Percentiles rank a stretch among this genome's conserved stretches.
phyloP scores from a whole-genome alignment of 2,329 filamentous ascomycete genomes.

The Pyrenophora seminiperda region DNA sequence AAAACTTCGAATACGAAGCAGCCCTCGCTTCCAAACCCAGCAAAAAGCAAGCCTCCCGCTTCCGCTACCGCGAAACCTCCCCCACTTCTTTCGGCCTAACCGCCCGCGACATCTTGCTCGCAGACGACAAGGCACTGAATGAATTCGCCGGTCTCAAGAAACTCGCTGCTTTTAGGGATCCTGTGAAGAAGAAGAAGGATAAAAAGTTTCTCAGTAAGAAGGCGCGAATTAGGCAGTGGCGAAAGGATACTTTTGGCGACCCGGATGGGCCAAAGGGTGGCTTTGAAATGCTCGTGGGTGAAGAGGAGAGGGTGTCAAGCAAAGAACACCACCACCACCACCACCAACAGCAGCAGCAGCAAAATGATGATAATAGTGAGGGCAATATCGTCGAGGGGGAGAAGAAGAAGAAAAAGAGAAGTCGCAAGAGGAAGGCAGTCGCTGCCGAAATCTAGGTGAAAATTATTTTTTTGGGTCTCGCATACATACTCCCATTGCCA shows the following conservation, averaged over 20 bases:
- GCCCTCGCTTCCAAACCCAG: constrained; percentile 58
- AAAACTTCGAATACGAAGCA: constrained; percentile 74
- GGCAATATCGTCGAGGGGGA: constrained; percentile 26
- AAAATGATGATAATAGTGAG: background rate
- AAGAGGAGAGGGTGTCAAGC: constrained; percentile 9
- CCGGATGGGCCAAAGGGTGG: constrained; percentile 58
- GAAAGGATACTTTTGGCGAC: constrained; percentile 68
- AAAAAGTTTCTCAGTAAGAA: constrained; percentile 92
- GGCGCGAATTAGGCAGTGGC: constrained; percentile 86
- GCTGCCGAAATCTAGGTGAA: constrained; percentile 14
- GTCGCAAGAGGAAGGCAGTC: constrained; percentile 28
- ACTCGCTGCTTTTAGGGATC: constrained; percentile 84
- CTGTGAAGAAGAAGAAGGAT: constrained; percentile 86
- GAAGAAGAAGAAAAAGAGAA: constrained; percentile 37
- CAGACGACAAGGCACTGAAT: constrained; percentile 84
- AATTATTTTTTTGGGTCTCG: background rate
- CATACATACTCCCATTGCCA: too few relatives aligned
- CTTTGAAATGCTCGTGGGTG: constrained; percentile 40
- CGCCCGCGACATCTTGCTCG: constrained; percentile 86
- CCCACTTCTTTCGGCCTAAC: constrained; percentile 90
- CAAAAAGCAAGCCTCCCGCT: constrained; percentile 59
- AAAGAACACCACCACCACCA: background rate
- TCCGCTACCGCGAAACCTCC: constrained; percentile 94
- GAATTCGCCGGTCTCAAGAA: constrained; percentile 94
- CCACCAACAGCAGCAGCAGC: background rate